These are phyloP conservation scores for Apiospora aurea DNA, from an alignment of 2,329 filamentous ascomycete species.

Conservation along the genomic window DNA sequence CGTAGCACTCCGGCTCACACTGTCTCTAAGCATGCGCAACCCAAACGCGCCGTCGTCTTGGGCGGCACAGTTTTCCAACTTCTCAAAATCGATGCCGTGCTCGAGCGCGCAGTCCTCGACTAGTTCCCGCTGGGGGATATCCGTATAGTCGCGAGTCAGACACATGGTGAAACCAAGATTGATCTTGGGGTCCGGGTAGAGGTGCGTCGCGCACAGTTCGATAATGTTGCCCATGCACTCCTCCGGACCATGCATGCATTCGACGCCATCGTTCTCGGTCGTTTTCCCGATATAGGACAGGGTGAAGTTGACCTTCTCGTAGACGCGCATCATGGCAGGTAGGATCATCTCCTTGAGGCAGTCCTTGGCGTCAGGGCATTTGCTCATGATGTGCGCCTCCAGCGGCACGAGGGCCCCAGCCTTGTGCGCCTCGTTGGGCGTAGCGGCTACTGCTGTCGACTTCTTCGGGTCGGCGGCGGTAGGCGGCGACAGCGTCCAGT, in stretches of 20 bases:
- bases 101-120: slow-evolving; percentile 89
- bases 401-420: slow-evolving; percentile 67
- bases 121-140: slow-evolving; percentile 80
- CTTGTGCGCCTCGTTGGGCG: slow-evolving; percentile 14
- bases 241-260: slow-evolving; percentile 85
- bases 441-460: slow-evolving; percentile 24
- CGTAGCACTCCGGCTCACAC: slow-evolving; percentile 68
- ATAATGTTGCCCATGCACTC: slow-evolving; percentile 96
- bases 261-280: slow-evolving; percentile 80
- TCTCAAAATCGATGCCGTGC: slow-evolving; percentile 84
- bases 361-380: slow-evolving; percentile 90
- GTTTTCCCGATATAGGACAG: slow-evolving; percentile 88
- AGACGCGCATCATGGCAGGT: slow-evolving; percentile 83
- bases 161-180: slow-evolving; percentile 95
- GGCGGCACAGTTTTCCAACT: slow-evolving; percentile 82
- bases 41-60: slow-evolving; percentile 77
- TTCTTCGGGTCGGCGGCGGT: slow-evolving; percentile 26
- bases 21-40: slow-evolving; percentile 70
- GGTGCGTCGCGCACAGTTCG: slow-evolving; percentile 84
- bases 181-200: slow-evolving; percentile 85
- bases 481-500: neutral
- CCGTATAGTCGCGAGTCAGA: slow-evolving; percentile 74
- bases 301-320: slow-evolving; percentile 87
- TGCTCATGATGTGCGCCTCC: slow-evolving; percentile 96
- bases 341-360: slow-evolving; percentile 83